Evolutionary conservation across 352 stramenopile genomes (phyloP), one percentile per base, ranked within the genome.

Genomic region (Phytophthora litchii): DNA sequence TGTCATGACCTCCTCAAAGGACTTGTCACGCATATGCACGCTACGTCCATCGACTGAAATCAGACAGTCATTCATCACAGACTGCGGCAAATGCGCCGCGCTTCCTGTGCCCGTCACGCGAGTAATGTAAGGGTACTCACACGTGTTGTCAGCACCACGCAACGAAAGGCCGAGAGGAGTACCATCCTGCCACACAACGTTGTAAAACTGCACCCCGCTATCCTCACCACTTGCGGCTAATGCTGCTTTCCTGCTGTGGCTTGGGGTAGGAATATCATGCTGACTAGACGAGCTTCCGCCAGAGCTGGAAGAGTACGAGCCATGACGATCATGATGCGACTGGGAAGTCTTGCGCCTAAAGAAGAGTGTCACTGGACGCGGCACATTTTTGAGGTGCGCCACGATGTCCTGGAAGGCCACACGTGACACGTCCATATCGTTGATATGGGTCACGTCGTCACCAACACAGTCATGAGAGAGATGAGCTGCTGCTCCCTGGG

Each of bases 51-150:
- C 82, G 23, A 95, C 78, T 13, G 83, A 92, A 8, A 92, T 85
- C 20, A 95, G 63, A 19, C 70, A 78, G 60, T 95, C 86, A 35
- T 89, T 88, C 40, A 91, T 58, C 37, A 90, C 84, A 31, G 82
- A 80, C 49, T 82, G 77, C 5, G 86, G 86, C 46, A 95, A 67
- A 60, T 95, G 83, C 1, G 86, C 86, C 17, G 86, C 82, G 59
- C 83, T 92, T 50, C 86, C 86, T 11, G 80, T 80, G n/a, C 86
- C 86, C 7, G 86, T 93, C 20, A 95, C 86, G 21, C 86, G 86
- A 25, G 83, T 95, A 45, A 95, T 95, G 64, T 92, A 95, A 41
- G 86, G 86, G 60, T 92, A 95, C 44, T 95, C 86, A 41, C 77
- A 87, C 23, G 58, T 78, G 41, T 68, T 70, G 50, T 95, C 86